Evolutionary conservation across 148 eudicot genomes (phyloP).

Genomic region (Amaranthus hypochondriacus): DNA sequence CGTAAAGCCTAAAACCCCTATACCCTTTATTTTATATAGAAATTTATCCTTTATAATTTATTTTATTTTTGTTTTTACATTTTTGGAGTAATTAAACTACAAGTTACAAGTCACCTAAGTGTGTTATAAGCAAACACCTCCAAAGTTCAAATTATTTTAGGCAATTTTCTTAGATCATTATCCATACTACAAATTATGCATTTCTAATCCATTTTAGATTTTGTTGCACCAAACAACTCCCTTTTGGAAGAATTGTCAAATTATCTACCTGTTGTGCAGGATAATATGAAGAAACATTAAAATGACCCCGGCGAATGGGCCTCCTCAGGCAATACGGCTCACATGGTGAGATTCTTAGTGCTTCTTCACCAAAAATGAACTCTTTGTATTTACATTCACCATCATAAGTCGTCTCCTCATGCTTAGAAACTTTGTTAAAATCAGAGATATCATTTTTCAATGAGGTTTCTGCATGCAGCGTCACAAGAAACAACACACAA

Average conservation of each 20-base stretch:
- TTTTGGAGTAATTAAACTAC: no score
- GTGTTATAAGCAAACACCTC: no score
- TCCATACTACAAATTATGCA: no score
- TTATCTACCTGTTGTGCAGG: constrained; percentile 77
- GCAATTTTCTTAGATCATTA: no score
- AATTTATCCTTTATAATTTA: no score
- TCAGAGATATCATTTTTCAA: constrained; percentile 28
- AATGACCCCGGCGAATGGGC: constrained; percentile 96
- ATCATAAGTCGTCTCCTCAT: constrained; percentile 26
- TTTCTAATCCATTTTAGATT: no score
- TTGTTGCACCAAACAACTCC: no score
- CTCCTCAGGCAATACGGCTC: constrained; percentile 95
- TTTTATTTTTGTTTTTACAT: no score
- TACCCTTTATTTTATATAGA: no score
- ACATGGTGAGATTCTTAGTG: constrained; percentile 72
- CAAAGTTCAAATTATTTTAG: no score
- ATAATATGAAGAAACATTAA: constrained; percentile 85
- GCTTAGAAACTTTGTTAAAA: constrained; percentile 31
- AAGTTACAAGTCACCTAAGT: no score
- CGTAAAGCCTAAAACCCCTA: no score
- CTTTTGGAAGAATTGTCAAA: not conserved
- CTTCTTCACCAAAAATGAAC: constrained; percentile 88
- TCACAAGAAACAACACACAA: not conserved
- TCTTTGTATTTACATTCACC: constrained; percentile 52
- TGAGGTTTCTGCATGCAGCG: constrained; percentile 46